A percentile compares a stretch with the other conserved stretches of the same genome.
These are phyloP conservation scores for Fagopyrum esculentum DNA, from an alignment of 148 eudicot species.

Conservation along the genomic window DNA sequence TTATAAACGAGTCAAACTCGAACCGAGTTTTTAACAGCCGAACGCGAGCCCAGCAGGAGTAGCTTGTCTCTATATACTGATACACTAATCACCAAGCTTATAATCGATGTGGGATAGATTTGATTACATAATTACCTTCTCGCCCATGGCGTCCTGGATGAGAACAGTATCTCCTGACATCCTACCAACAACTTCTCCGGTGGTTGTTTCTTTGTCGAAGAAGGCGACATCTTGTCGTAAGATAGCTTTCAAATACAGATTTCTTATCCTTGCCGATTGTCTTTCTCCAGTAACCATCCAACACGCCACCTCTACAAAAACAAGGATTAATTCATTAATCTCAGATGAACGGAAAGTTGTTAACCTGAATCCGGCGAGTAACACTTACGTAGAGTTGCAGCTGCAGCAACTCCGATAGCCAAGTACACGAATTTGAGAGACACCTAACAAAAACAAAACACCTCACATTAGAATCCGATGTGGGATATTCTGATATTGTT, in stretches of 20 bases:
- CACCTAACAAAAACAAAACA: constrained; percentile 19
- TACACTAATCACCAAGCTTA: not conserved
- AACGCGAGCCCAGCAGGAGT: too few species aligned
- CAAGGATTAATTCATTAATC: not conserved
- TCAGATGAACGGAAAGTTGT: not conserved
- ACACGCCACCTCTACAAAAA: constrained; percentile 33
- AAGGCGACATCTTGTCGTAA: constrained; percentile 32
- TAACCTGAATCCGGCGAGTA: not conserved
- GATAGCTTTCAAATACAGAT: constrained; percentile 30
- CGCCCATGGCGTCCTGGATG: constrained; percentile 39
- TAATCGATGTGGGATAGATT: not conserved
- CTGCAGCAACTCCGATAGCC: constrained; percentile 30
- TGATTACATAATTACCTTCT: constrained; percentile 21
- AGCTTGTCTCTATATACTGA: too few species aligned
- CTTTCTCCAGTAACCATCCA: constrained; percentile 44
- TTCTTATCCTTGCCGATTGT: constrained; percentile 33
- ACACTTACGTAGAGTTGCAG: constrained; percentile 40
- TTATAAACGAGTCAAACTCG: too few species aligned
- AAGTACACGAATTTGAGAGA: constrained; percentile 33
- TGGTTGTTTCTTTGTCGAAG: constrained; percentile 35
- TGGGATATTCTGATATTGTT: not conserved
- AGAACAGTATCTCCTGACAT: constrained; percentile 36
- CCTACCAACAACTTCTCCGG: constrained; percentile 31
- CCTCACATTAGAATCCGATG: not conserved
- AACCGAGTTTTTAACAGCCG: too few species aligned